phyloP scores from a whole-genome alignment of 768 basidiomycete species.

The Chalciporus piperatus region DNA sequence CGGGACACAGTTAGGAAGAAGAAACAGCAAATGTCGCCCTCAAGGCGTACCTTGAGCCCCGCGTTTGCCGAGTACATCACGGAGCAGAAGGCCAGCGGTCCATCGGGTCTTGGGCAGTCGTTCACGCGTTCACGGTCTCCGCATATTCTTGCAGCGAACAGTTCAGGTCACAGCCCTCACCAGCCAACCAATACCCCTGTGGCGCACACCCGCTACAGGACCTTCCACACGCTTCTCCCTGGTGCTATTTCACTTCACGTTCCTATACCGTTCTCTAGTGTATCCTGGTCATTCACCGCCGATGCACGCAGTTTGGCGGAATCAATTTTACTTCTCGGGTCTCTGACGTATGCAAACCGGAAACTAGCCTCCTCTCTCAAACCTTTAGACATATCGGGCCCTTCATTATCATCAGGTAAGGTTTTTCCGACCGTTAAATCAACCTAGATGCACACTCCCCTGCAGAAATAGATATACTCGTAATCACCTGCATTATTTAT shows the following conservation, averaged over 20 bases:
- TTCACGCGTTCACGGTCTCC: conserved; percentile 80
- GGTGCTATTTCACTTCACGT: conserved; percentile 44
- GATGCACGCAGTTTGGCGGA: conserved; percentile 65
- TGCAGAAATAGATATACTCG: conserved; percentile 58
- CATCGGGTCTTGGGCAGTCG: conserved; percentile 38
- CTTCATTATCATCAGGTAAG: conserved; percentile 55
- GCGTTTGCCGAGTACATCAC: conserved; percentile 21
- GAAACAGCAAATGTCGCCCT: conserved; percentile 24
- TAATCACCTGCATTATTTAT: conserved; percentile 56
- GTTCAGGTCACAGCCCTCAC: conserved; percentile 36
- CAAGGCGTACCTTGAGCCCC: conserved; percentile 25
- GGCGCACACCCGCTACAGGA: conserved; percentile 42
- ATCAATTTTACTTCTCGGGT: conserved; percentile 60
- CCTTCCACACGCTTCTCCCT: conserved; percentile 43
- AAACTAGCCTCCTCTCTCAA: conserved; percentile 27
- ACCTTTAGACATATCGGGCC: conserved; percentile 25
- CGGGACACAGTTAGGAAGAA: conserved; percentile 28
- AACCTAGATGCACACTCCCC: conserved; percentile 4
- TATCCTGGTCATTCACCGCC: conserved; percentile 47
- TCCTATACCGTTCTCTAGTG: conserved; percentile 40
- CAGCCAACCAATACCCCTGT: conserved; percentile 40
- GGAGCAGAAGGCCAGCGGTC: conserved; percentile 35
- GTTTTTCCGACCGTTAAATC: neutral
- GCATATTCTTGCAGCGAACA: conserved; percentile 36
- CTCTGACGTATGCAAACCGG: conserved; percentile 53